Evolutionary conservation across 495 filamentous ascomycete genomes (phyloP).

Genomic region (Lasiosphaeria ovina): DNA sequence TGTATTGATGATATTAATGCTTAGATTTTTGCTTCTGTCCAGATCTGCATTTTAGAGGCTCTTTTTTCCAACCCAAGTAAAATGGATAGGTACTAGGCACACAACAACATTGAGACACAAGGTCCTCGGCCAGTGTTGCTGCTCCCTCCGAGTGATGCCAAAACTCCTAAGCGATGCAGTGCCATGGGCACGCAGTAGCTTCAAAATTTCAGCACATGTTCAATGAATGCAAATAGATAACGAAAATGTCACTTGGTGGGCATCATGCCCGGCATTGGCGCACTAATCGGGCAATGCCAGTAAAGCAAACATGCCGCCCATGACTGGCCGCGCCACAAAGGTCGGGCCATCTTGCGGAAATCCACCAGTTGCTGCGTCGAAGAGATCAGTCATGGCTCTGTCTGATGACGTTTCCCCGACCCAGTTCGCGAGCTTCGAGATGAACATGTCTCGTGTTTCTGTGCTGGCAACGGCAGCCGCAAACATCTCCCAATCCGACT

Average conservation of each 20-base stretch:
- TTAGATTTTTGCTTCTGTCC: no score
- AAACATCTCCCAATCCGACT: constrained; percentile 88
- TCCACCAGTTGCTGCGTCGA: constrained; percentile 63
- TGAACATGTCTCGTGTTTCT: constrained; percentile 62
- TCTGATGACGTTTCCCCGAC: constrained; percentile 71
- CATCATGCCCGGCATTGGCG: constrained; percentile 4
- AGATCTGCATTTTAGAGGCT: no score
- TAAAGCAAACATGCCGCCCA: constrained; percentile 79
- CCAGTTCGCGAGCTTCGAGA: constrained; percentile 70
- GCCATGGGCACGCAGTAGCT: background rate
- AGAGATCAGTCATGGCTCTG: constrained; percentile 74
- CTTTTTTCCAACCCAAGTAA: no score
- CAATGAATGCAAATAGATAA: no score
- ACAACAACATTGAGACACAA: background rate
- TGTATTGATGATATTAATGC: no score
- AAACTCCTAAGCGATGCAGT: background rate
- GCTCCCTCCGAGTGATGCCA: background rate
- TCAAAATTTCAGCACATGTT: no score
- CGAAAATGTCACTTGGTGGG: no score
- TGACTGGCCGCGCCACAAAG: constrained; percentile 78
- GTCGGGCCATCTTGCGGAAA: constrained; percentile 54
- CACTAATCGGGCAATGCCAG: constrained; percentile 53
- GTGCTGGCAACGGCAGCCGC: constrained; percentile 66
- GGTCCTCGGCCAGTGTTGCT: background rate
- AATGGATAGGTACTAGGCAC: background rate